Evolutionary conservation across 495 filamentous ascomycete genomes (phyloP), one percentile per base, ranked within the genome.

Genomic region (Daldinia caldariorum): DNA sequence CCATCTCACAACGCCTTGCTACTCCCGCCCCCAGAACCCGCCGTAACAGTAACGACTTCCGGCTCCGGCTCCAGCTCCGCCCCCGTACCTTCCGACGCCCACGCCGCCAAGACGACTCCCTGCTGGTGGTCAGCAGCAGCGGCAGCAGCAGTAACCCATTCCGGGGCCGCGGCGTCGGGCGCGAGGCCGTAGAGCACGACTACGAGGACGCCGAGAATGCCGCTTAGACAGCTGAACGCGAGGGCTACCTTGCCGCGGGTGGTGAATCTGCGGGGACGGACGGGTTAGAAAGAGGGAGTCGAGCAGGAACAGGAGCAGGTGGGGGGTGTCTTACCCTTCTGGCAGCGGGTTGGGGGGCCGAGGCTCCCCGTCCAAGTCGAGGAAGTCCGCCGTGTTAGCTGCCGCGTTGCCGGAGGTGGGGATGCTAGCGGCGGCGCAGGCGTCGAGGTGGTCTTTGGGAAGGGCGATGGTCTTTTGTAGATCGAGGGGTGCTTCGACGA

Each of bases 371-470:
- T 67, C 78, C 10, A 96, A 78, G 71, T 94, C 86, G 3, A 94
- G 77, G 14, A 87, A 78, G 70, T 96, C 79, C 0, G 69, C 74
- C 0, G 84, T 85, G 66, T 93, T 93, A 0, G 85, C 93, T 0
- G 91, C 93, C 0, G 93, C 93, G 74, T 97, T 97, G 3, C 93
- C 93, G 3, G 69, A 75, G 0, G 78, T 87, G 1, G 84, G 82
- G 0, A 86, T 73, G 0, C 76, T 75, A 1, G 67, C 72, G 0
- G 78, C 84, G n/a, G 78, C 75, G 74, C 93, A 96, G n/a, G 78
- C 86, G 3, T 85, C 80, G 20, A 84, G 75, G 63, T 94, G 91
- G 63, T 89, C 78, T 26, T 84, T 69, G 0, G 93, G 92, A 29
- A 95, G 87, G 0, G 76, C 76, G 26, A 92, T 61, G 0, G 79